These are phyloP conservation scores for Candida maesae DNA, from an alignment of 805 yeast species.

Conservation along the genomic window DNA sequence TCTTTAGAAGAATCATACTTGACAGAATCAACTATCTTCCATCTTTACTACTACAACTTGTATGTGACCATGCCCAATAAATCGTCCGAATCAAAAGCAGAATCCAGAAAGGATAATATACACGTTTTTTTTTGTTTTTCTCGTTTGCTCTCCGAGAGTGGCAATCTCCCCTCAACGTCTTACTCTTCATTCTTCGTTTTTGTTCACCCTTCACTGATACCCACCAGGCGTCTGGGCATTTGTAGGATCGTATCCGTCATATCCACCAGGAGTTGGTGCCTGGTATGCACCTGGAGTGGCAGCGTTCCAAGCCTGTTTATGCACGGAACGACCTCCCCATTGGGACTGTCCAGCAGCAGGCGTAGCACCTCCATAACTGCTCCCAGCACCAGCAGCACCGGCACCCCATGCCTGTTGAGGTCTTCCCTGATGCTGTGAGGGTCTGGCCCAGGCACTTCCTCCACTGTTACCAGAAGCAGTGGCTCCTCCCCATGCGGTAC, in stretches of 20 bases:
- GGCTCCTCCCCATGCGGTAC: conserved; percentile 11
- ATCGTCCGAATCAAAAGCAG: too few relatives aligned
- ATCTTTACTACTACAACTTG: too few relatives aligned
- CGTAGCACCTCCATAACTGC: background rate
- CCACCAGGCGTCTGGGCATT: background rate
- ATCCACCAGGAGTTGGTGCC: conserved; percentile 1
- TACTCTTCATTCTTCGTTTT: too few relatives aligned
- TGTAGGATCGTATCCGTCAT: background rate
- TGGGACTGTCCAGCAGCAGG: background rate
- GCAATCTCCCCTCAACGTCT: too few relatives aligned
- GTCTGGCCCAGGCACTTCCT: background rate
- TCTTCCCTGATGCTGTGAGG: background rate
- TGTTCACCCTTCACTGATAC: background rate
- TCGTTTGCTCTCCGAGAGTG: too few relatives aligned
- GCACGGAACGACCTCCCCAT: background rate
- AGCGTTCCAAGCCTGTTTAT: background rate
- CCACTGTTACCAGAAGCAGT: background rate
- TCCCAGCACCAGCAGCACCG: background rate
- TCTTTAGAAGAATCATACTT: too few relatives aligned
- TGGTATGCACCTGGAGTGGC: background rate
- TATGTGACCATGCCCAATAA: too few relatives aligned
- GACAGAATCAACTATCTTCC: too few relatives aligned
- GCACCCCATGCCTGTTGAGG: background rate
- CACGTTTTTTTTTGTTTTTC: too few relatives aligned
- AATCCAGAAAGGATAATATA: too few relatives aligned